Percentiles rank a stretch among this genome's conserved stretches.
Conservation (phyloP, 2,329 filamentous ascomycete genomes). For the Cladosporium phlei region DNA sequence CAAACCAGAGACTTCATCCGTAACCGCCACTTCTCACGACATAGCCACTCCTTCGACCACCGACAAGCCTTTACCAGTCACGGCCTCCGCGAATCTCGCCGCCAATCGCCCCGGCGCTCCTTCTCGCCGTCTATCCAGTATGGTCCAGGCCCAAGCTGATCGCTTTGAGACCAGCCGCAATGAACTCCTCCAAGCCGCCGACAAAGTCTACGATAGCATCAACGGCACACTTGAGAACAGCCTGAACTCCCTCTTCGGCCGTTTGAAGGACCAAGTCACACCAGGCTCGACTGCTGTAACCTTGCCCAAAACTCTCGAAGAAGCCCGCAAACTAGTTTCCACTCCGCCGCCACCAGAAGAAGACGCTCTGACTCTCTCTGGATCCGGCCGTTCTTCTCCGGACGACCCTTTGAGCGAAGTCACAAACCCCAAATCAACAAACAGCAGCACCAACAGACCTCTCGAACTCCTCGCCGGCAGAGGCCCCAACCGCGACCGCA, state of each 20-base stretch:
- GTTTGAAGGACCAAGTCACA: constrained; percentile 64
- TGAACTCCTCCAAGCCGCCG: constrained; percentile 70
- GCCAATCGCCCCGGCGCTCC: constrained; percentile 48
- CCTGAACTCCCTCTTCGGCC: constrained; percentile 88
- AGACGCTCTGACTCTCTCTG: constrained; percentile 28
- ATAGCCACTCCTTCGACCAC: constrained; percentile 16
- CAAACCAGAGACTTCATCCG: constrained; percentile 31
- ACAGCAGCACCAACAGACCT: constrained; percentile 58
- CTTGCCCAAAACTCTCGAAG: constrained; percentile 85
- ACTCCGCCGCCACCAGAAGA: constrained; percentile 49
- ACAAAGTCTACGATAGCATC: constrained; percentile 88
- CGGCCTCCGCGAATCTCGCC: constrained; percentile 15
- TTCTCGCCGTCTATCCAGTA: constrained; percentile 73
- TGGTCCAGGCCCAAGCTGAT: constrained; percentile 79
- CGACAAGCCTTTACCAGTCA: constrained; percentile 30
- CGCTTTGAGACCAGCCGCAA: constrained; percentile 72
- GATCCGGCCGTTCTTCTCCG: constrained; percentile 32
- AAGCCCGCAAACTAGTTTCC: constrained; percentile 82
- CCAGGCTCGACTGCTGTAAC: constrained; percentile 42
- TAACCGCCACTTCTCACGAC: constrained; percentile 25
- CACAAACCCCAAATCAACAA: constrained; percentile 17
- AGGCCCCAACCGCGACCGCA: constrained; percentile 62
- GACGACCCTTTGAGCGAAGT: constrained; percentile 26
- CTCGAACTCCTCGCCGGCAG: constrained; percentile 68
- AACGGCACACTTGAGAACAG: constrained; percentile 85